Conservation (phyloP, 169 alveolate genomes). For the Ichthyophthirius multifiliis region DNA sequence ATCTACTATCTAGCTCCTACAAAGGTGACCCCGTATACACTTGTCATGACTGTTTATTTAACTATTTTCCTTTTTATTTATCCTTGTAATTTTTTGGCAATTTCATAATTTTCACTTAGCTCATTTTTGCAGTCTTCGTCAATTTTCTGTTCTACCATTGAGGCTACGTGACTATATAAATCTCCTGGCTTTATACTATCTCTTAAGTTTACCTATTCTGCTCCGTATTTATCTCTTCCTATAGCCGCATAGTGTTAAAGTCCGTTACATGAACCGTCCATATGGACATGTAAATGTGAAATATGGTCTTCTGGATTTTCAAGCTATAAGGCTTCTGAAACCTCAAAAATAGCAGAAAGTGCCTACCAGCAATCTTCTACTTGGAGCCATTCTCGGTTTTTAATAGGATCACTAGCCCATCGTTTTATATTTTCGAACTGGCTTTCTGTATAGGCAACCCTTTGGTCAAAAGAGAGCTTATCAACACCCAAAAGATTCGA, state of each 20-base stretch:
- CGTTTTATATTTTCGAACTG: slow-evolving; percentile 61
- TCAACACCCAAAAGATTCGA: slow-evolving; percentile 94
- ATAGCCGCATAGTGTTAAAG: slow-evolving; percentile 96
- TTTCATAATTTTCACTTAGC: slow-evolving; percentile 15
- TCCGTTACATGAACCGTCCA: slow-evolving; percentile 98
- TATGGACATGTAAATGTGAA: slow-evolving; percentile 93
- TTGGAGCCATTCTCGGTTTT: slow-evolving; percentile 68
- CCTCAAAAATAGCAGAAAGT: slow-evolving; percentile 88
- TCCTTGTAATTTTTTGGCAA: slow-evolving; percentile 77
- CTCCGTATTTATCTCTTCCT: slow-evolving; percentile 95
- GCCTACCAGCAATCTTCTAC: slow-evolving; percentile 96
- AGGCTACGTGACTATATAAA: slow-evolving; percentile 91
- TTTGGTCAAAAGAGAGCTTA: slow-evolving; percentile 83
- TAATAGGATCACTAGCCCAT: slow-evolving; percentile 82
- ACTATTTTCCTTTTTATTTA: slow-evolving; percentile 91
- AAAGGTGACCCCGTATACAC: slow-evolving; percentile 97
- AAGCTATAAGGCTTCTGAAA: slow-evolving; percentile 76
- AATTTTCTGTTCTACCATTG: slow-evolving; percentile 56
- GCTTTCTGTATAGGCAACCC: slow-evolving; percentile 84
- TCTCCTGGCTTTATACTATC: slow-evolving; percentile 94
- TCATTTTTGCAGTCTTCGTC: slow-evolving; percentile 48
- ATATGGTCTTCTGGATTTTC: slow-evolving; percentile 81
- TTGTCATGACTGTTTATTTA: slow-evolving; percentile 98
- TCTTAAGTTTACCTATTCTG: slow-evolving; percentile 90
- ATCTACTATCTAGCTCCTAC: slow-evolving; percentile 91